Base-by-base conservation (phyloP, 2,329 filamentous ascomycete species). In the Apiospora aurea region DNA sequence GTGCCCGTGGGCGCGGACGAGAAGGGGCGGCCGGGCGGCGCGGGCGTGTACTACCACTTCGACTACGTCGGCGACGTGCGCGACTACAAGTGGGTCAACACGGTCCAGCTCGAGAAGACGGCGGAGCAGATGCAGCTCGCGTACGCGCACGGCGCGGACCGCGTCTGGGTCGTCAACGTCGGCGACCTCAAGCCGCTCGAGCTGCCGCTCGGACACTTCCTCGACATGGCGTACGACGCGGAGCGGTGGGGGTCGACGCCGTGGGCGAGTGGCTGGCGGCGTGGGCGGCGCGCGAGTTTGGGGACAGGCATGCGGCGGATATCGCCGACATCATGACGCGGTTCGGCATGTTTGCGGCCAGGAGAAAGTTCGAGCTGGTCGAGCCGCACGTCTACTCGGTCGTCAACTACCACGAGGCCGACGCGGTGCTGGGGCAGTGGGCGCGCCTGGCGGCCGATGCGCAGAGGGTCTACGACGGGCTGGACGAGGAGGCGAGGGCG, bases 211-310 rank as follows among this genome's bases (percentile, higher is more conserved):
- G 89, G 84, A 77, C 90, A 93, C 79, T 92, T 90, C 82, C 83
- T 93, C 74, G 90, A 92, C 74, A 84, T 93, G 73, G 91, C 90
- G 1, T 93, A 93, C 78, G 88, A 93, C 76, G 86, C 88, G 29
- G 81, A 87, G 26, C 78, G 82, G 1, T 92, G 88, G 85, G 85
- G n/a, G 84, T 87, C 69, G 85, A 88, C 67, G 89, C 86, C 70
- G 87, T 88, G 0, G 82, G 83, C 0, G 82, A 83, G 2, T 93
- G 90, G 88, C 83, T 91, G 18, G 78, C 84, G 24, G 81, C 83
- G 3, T 91, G 89, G 86, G 88, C 88, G 1, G 79, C 84, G 8
- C 86, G 89, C 5, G 89, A 90, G 75, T 92, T 92, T 73, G 88
- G 85, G 1, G 34, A 18, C 18, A 80, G 85, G 18, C 78, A 86